Conservation (phyloP, 768 basidiomycete species). For the Tulasnella sp. region DNA sequence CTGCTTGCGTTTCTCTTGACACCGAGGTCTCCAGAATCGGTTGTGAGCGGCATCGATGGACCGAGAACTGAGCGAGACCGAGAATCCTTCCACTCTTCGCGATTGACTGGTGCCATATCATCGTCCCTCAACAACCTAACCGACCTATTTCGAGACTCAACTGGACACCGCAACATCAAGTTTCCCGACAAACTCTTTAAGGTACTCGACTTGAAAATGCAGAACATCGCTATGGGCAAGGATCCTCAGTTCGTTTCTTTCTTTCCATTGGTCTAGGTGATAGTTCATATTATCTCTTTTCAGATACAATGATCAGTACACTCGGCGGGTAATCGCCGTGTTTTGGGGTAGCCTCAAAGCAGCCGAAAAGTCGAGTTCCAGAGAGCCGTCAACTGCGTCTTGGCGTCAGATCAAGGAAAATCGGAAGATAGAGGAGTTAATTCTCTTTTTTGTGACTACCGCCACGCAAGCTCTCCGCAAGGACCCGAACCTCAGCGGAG, state of each 20-base stretch:
- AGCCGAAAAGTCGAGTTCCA: background rate
- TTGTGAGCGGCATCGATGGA: slow-evolving; percentile 48
- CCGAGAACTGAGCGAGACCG: slow-evolving; percentile 28
- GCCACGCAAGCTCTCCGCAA: slow-evolving; percentile 85
- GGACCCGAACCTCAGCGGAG: slow-evolving; percentile 68
- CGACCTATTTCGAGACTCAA: slow-evolving; percentile 73
- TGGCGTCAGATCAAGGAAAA: slow-evolving; percentile 86
- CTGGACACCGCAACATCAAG: slow-evolving; percentile 73
- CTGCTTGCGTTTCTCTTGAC: slow-evolving; percentile 59
- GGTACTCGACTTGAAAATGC: slow-evolving; percentile 81
- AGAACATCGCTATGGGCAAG: slow-evolving; percentile 90
- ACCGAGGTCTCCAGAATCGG: slow-evolving; percentile 36
- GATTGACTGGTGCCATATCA: slow-evolving; percentile 60
- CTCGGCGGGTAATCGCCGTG: slow-evolving; percentile 86
- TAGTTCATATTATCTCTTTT: background rate
- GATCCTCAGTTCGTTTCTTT: slow-evolving; percentile 69
- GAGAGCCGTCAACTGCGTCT: background rate
- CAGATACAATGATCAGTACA: slow-evolving; percentile 86
- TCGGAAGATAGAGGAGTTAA: slow-evolving; percentile 94
- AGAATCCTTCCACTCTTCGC: slow-evolving; percentile 52
- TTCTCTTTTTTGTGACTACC: slow-evolving; percentile 91
- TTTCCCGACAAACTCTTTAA: slow-evolving; percentile 94
- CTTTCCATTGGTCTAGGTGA: too few species aligned
- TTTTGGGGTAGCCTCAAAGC: slow-evolving; percentile 59
- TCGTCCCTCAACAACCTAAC: slow-evolving; percentile 56